Evolutionary conservation across 1,284 basidiomycete species (phyloP).

Genomic region (Ustilago bromivora): DNA sequence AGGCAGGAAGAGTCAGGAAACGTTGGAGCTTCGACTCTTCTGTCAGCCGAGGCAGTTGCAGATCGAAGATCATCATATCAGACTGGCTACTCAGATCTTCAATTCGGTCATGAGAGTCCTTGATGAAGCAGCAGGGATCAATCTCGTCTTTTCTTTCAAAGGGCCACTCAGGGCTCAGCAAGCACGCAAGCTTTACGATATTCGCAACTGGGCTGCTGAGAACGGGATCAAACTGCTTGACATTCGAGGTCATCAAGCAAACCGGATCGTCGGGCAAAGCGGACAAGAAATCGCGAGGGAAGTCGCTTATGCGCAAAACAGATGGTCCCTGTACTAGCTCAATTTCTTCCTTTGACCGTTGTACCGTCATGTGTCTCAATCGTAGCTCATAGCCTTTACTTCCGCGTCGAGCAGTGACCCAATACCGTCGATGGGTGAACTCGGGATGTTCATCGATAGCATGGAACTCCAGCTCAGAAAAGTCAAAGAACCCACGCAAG

Average conservation of each 20-base stretch:
- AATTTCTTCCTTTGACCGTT: no score
- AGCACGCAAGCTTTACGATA: background rate
- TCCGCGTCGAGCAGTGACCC: background rate
- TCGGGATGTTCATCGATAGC: background rate
- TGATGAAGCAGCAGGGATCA: background rate
- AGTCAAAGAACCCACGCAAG: conserved; percentile 14
- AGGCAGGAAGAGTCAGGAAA: background rate
- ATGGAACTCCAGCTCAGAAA: background rate
- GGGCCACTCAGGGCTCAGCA: conserved; percentile 9
- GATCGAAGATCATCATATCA: background rate
- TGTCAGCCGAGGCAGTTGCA: conserved; percentile 8
- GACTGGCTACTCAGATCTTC: conserved; percentile 13
- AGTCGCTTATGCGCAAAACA: background rate
- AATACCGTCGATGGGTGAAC: background rate
- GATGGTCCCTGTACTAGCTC: no score
- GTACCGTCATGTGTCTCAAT: background rate
- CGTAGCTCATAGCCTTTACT: background rate
- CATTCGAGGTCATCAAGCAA: background rate
- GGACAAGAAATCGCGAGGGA: no score
- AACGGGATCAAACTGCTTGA: conserved; percentile 15
- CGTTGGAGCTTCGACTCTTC: conserved; percentile 17
- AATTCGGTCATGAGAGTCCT: conserved; percentile 12
- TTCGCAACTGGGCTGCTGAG: conserved; percentile 14
- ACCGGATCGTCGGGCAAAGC: background rate
- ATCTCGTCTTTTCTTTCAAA: conserved; percentile 16